Conservation (phyloP, 2,329 filamentous ascomycete species). For the Verticillium longisporum region DNA sequence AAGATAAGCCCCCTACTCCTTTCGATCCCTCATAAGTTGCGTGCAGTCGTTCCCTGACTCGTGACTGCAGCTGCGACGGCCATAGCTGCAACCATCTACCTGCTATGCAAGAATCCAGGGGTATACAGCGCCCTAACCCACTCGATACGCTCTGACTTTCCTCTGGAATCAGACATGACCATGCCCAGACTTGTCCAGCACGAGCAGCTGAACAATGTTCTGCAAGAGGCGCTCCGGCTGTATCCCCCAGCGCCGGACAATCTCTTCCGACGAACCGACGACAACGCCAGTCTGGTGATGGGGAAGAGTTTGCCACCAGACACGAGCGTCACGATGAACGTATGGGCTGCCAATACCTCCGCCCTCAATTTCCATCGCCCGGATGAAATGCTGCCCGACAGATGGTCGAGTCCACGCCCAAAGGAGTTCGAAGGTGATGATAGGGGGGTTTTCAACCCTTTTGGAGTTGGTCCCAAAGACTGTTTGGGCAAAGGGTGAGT, state of each 20-base stretch:
- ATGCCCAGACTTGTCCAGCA: constrained; percentile 11
- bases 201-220: constrained; percentile 15
- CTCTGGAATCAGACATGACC: constrained; percentile 1
- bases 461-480: constrained; percentile 5
- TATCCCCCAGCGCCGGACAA: constrained; percentile 9
- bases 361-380: constrained; percentile 23
- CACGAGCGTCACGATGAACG: constrained; percentile 10
- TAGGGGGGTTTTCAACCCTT: constrained; percentile 5
- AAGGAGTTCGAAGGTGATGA: constrained; percentile 2
- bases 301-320: constrained; percentile 8
- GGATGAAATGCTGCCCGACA: constrained; percentile 24
- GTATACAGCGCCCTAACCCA: neutral
- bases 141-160: neutral
- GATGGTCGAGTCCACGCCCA: constrained; percentile 15
- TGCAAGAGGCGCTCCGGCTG: constrained; percentile 10
- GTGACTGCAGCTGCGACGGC: constrained; percentile 1
- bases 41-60: neutral
- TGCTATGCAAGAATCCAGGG: neutral
- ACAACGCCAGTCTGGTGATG: constrained; percentile 7
- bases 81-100: neutral
- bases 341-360: constrained; percentile 25
- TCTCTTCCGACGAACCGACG: constrained; percentile 9
- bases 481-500: constrained; percentile 10
- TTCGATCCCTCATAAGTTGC: no score
- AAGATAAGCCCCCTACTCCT: no score